Percentiles rank a stretch among this genome's conserved stretches.
Conservation (phyloP, 768 basidiomycete species). For the Cystobasidium tubakii region DNA sequence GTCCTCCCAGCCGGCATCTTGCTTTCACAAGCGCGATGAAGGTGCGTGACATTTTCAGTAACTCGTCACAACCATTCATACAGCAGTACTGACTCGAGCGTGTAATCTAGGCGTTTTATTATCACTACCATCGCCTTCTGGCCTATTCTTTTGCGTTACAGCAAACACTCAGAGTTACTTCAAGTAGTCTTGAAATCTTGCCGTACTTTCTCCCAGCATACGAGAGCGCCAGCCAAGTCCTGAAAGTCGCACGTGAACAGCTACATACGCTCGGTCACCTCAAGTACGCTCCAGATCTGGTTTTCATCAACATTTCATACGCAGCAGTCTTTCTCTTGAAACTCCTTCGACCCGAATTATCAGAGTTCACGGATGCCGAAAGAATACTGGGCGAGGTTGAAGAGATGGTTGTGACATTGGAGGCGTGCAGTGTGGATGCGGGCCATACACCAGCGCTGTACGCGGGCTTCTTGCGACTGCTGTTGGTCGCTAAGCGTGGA, state of each 20-base stretch:
- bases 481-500: slow-evolving; percentile 21
- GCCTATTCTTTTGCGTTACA: slow-evolving; percentile 26
- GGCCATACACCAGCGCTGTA: slow-evolving; percentile 28
- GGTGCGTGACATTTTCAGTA: background rate
- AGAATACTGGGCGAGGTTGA: slow-evolving; percentile 25
- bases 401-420: background rate
- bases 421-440: slow-evolving; percentile 15
- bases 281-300: slow-evolving; percentile 15
- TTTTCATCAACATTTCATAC: slow-evolving; percentile 32
- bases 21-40: background rate
- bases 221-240: slow-evolving; percentile 14
- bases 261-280: slow-evolving; percentile 15
- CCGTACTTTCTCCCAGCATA: slow-evolving; percentile 34
- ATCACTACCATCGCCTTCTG: slow-evolving; percentile 19
- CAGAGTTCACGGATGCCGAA: slow-evolving; percentile 26
- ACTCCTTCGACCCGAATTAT: slow-evolving; percentile 25
- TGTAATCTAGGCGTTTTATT: slow-evolving; percentile 10
- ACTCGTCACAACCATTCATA: background rate
- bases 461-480: slow-evolving; percentile 23
- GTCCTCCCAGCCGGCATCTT: background rate
- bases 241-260: background rate
- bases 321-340: slow-evolving; percentile 33
- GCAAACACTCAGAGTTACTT: slow-evolving; percentile 2
- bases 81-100: background rate
- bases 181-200: slow-evolving; percentile 10